Evolutionary conservation across 495 filamentous ascomycete species (phyloP).

Genomic region (Aspergillus olivimuriae): DNA sequence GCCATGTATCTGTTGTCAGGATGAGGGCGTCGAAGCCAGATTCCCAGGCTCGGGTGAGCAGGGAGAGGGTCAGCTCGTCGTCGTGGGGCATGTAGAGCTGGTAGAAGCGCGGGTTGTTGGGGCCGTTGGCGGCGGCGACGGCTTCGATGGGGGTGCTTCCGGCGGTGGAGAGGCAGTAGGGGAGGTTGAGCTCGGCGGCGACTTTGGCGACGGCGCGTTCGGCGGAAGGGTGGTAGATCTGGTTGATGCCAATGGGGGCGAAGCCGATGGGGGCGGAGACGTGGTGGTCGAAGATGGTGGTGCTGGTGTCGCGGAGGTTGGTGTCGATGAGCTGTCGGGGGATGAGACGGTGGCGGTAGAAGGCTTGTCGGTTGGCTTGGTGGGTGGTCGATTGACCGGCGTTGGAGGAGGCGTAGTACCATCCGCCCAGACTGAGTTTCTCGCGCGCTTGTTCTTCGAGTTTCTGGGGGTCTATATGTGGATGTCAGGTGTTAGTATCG

Average conservation of each 20-base stretch:
- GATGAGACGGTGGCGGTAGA: slow-evolving; percentile 62
- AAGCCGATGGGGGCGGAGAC: slow-evolving; percentile 57
- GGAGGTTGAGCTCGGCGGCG: slow-evolving; percentile 48
- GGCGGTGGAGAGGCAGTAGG: slow-evolving; percentile 54
- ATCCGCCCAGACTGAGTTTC: slow-evolving; percentile 41
- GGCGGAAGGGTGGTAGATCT: slow-evolving; percentile 53
- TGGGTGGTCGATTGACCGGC: slow-evolving; percentile 61
- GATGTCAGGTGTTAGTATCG: not conserved
- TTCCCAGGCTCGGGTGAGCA: slow-evolving; percentile 48
- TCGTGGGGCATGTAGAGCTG: slow-evolving; percentile 64
- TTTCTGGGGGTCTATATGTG: slow-evolving; percentile 43
- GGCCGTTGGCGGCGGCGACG: slow-evolving; percentile 51
- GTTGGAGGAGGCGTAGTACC: slow-evolving; percentile 55
- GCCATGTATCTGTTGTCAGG: slow-evolving; percentile 61
- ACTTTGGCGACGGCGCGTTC: slow-evolving; percentile 55
- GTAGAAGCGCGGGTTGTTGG: slow-evolving; percentile 44
- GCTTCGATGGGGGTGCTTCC: slow-evolving; percentile 53
- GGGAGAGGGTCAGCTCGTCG: slow-evolving; percentile 49
- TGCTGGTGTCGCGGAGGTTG: slow-evolving; percentile 49
- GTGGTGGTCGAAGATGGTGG: slow-evolving; percentile 55
- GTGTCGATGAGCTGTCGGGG: slow-evolving; percentile 59
- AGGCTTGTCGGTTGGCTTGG: slow-evolving; percentile 60
- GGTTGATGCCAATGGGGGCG: slow-evolving; percentile 61
- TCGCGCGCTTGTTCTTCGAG: slow-evolving; percentile 53
- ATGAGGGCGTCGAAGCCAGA: slow-evolving; percentile 53